phyloP scores from a whole-genome alignment of 805 yeast species.

The Debaryomyces hansenii region DNA sequence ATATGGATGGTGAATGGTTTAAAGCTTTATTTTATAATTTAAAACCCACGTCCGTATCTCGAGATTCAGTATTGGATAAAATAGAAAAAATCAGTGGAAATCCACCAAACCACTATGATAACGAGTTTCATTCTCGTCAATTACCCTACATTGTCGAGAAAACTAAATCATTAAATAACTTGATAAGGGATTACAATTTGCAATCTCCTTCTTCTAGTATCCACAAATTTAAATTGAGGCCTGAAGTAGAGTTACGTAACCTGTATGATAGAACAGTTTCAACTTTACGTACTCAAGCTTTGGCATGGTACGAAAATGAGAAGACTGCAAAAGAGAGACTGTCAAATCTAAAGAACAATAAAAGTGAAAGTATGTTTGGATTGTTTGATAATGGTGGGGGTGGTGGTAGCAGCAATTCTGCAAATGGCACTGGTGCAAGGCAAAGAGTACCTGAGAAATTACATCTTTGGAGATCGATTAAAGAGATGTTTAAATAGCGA shows the following conservation, averaged over 20 bases:
- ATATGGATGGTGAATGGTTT: constrained; percentile 43
- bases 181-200: constrained; percentile 35
- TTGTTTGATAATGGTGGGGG: constrained; percentile 8
- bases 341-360: background rate
- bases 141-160: constrained; percentile 21
- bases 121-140: constrained; percentile 3
- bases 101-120: background rate
- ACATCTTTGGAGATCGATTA: constrained; percentile 30
- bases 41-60: constrained; percentile 1
- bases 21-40: constrained; percentile 13
- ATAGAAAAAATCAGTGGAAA: background rate
- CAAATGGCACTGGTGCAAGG: constrained; percentile 2
- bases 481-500: constrained; percentile 22
- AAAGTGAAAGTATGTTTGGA: constrained; percentile 6
- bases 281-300: constrained; percentile 11
- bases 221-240: constrained; percentile 37
- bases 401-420: constrained; percentile 7
- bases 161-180: constrained; percentile 19
- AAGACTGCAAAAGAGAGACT: constrained; percentile 3
- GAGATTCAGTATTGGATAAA: background rate
- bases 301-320: constrained; percentile 15
- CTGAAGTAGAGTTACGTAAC: constrained; percentile 24
- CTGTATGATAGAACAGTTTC: constrained; percentile 17
- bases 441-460: constrained; percentile 20
- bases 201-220: constrained; percentile 37